These are phyloP conservation scores for Entophlyctis luteolus DNA, from an alignment of 192 early-diverging fungal species.

Conservation along the genomic window DNA sequence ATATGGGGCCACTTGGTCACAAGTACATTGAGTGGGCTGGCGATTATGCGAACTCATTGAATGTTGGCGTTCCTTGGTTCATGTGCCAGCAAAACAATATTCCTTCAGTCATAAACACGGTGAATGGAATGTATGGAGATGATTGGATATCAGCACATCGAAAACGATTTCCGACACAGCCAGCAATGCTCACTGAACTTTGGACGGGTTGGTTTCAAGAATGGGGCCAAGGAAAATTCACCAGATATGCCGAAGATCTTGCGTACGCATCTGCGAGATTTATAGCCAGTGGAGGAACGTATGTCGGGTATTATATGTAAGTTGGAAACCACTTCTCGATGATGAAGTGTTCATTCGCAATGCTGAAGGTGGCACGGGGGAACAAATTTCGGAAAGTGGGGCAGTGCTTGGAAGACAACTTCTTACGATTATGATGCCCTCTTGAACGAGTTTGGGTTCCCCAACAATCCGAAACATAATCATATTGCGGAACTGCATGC, in stretches of 20 bases:
- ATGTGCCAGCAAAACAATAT: conserved; percentile 53
- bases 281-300: conserved; percentile 55
- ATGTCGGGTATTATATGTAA: conserved; percentile 52
- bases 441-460: conserved; percentile 42
- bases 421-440: conserved; percentile 53
- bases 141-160: conserved; percentile 36
- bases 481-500: conserved; percentile 28
- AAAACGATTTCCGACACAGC: conserved; percentile 35
- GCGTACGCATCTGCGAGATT: conserved; percentile 56
- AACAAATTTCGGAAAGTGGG: conserved; percentile 58
- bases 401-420: conserved; percentile 32
- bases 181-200: conserved; percentile 55
- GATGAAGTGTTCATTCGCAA: background rate
- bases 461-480: conserved; percentile 30
- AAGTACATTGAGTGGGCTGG: conserved; percentile 42
- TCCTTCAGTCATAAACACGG: conserved; percentile 39
- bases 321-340: conserved; percentile 3
- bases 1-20: conserved; percentile 22
- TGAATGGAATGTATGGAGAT: conserved; percentile 57
- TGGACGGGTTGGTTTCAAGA: conserved; percentile 64
- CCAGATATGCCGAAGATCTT: conserved; percentile 53
- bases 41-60: conserved; percentile 29
- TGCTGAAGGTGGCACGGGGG: conserved; percentile 63
- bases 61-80: conserved; percentile 57
- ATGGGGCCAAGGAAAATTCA: conserved; percentile 47